Base-by-base conservation (phyloP, 2,329 filamentous ascomycete genomes). In the Curvularia eragrostidis region DNA sequence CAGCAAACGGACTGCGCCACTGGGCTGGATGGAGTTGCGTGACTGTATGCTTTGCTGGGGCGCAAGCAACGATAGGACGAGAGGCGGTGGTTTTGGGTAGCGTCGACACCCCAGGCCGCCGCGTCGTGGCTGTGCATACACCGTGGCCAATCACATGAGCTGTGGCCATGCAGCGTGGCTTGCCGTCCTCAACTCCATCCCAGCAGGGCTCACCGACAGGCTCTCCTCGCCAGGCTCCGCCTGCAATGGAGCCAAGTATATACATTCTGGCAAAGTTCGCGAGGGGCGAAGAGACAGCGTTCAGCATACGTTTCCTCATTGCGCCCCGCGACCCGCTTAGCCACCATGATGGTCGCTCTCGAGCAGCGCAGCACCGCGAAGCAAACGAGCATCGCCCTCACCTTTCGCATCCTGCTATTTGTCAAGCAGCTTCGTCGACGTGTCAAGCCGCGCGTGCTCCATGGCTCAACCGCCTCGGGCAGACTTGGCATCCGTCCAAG, bases 401-500 rank as follows among this genome's bases (percentile, higher is more conserved):
- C 75, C 26, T 73, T 75, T 62, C 73, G 72, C 61, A 70, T 78
- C 53, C 65, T 78, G 51, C 71, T 75, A 64, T 69, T 78, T 62
- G 70, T 79, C 64, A 70, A 73, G 49, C 69, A 73, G 54, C 74
- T 79, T 52, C 73, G 75, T 52, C 74, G 71, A 58, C 73, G 75
- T 53, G 68, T 75, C 43, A 70, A 72, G 67, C 71, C 67, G 65
- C 76, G 71, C 52, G 52, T 61, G 47, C 62, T 52, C 48, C 39
- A 61, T 51, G 63, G 65, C 62, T 68, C 68, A 48, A 49, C 63
- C 53, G 51, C 52, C 49, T 32, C 56, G 46, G 56, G 56, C 48
- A 48, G 62, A 49, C 69, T 74, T 70, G 68, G 71, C 63, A 56
- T 52, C 34, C 44, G 75, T 51, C 67, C 74, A 51, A 65, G 63